Evolutionary conservation across 306 rosid genomes (phyloP).

Genomic region (Vicia villosa): DNA sequence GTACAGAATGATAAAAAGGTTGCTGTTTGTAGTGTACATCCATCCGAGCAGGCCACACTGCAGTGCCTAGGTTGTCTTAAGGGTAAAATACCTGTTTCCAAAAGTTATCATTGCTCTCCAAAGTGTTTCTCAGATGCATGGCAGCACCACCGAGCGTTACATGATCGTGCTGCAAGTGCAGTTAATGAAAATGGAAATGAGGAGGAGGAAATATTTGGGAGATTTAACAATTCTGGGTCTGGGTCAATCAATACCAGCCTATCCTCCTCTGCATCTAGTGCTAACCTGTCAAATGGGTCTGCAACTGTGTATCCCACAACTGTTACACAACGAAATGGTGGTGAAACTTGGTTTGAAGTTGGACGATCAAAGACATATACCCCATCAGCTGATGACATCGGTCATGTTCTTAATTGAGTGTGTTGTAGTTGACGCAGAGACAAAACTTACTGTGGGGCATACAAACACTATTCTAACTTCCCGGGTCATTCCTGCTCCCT

Average conservation of each 20-base stretch:
- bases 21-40: conserved; percentile 91
- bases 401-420: conserved; percentile 97
- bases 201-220: conserved; percentile 91
- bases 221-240: conserved; percentile 70
- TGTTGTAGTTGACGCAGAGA: conserved; percentile 82
- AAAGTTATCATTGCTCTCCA: conserved; percentile 93
- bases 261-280: conserved; percentile 66
- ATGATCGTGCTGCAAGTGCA: conserved; percentile 98
- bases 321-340: conserved; percentile 80
- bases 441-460: conserved; percentile 72
- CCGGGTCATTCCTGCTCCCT: conserved; percentile 99
- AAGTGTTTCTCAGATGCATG: conserved; percentile 99
- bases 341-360: conserved; percentile 98
- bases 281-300: conserved; percentile 81
- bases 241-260: conserved; percentile 61
- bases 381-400: conserved; percentile 91
- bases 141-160: conserved; percentile 99
- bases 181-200: conserved; percentile 92
- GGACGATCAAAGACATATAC: conserved; percentile 85
- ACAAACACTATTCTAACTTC: conserved; percentile 71
- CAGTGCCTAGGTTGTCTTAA: conserved; percentile 97
- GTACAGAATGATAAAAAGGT: conserved; percentile 91
- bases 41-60: conserved; percentile 93
- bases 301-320: conserved; percentile 82
- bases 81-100: conserved; percentile 85